Conservation (phyloP, 2,329 filamentous ascomycete genomes). For the Leptographium galeiforme region DNA sequence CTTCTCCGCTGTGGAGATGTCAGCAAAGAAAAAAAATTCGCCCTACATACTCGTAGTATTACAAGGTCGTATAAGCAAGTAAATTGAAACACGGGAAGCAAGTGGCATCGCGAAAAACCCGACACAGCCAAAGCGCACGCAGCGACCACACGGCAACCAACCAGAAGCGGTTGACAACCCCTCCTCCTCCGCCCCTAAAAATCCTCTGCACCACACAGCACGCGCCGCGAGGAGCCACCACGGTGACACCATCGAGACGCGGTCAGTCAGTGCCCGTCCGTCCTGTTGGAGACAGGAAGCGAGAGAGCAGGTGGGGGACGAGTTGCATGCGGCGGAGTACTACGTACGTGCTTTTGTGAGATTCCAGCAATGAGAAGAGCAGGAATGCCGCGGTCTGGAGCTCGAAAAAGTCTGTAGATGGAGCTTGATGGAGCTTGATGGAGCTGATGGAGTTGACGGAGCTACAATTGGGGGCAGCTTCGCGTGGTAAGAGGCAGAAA, state of each 20-base stretch:
- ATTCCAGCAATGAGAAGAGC: not conserved
- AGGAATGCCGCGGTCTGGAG: not conserved
- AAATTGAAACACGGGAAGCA: slow-evolving; percentile 7
- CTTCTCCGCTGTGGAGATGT: no score
- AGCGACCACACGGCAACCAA: not conserved
- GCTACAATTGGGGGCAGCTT: not conserved
- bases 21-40: not conserved
- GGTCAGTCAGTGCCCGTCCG: no score
- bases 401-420: not conserved
- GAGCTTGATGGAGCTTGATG: not conserved
- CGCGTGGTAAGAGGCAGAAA: no score
- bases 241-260: no score
- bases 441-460: not conserved
- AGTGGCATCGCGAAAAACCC: not conserved
- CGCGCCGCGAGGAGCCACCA: not conserved
- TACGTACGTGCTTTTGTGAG: not conserved
- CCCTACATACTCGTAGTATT: not conserved
- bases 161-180: not conserved
- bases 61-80: not conserved
- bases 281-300: no score
- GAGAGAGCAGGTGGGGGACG: not conserved
- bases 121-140: slow-evolving; percentile 5
- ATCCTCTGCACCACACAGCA: no score
- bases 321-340: not conserved
- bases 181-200: no score